Conservation (phyloP, 805 yeast genomes). For the Debaryomyces castellii region DNA sequence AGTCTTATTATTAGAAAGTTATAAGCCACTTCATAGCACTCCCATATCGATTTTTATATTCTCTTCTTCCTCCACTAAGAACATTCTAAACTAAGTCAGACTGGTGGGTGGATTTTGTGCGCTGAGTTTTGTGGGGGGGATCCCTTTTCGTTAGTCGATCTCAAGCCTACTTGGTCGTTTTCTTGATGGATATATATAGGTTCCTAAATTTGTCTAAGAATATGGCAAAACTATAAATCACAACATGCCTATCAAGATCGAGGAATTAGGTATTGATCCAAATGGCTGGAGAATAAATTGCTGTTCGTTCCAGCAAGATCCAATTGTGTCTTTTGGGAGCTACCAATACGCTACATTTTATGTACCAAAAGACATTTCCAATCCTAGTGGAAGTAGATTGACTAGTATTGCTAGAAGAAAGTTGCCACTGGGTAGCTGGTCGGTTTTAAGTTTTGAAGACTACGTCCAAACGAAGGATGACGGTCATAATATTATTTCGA, state of each 20-base stretch:
- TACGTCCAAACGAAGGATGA: constrained; percentile 15
- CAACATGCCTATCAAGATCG: not conserved
- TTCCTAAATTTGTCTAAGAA: too few species aligned
- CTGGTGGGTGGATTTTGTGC: too few species aligned
- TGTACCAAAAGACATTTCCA: constrained; percentile 2
- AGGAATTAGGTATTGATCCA: constrained; percentile 8
- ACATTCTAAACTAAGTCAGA: too few species aligned
- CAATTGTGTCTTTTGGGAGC: constrained; percentile 10
- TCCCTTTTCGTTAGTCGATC: too few species aligned
- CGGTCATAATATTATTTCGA: constrained; percentile 17
- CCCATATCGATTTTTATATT: too few species aligned
- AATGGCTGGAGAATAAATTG: constrained; percentile 15
- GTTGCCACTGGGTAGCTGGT: constrained; percentile 7
- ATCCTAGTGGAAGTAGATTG: constrained; percentile 7
- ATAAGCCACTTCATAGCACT: too few species aligned
- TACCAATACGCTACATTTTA: constrained; percentile 12
- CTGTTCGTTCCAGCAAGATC: constrained; percentile 19
- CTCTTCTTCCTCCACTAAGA: too few species aligned
- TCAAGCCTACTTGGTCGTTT: too few species aligned
- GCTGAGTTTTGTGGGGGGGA: too few species aligned
- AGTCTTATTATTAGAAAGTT: too few species aligned
- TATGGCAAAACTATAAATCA: too few species aligned
- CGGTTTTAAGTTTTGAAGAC: constrained; percentile 10
- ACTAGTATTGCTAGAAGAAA: constrained; percentile 12
- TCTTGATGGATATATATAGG: too few species aligned